Conservation (phyloP, 106 monocot genomes). For the Amphibolis antarctica region DNA sequence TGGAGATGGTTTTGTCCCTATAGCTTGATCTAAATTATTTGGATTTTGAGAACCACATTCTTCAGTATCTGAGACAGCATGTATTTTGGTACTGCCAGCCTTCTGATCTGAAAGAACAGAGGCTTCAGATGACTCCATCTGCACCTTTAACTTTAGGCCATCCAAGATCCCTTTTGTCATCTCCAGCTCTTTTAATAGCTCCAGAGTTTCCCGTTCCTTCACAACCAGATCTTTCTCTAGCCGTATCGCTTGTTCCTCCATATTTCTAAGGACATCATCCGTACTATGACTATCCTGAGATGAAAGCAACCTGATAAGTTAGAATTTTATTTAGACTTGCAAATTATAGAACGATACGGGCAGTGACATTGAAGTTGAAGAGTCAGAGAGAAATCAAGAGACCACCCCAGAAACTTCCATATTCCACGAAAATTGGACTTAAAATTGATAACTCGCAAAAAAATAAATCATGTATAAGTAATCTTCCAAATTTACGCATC, state of each 20-base stretch:
- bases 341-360: too few species aligned
- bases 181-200: conserved; percentile 65
- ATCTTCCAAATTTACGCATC: too few species aligned
- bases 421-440: too few species aligned
- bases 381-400: too few species aligned
- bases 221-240: conserved; percentile 63
- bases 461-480: too few species aligned
- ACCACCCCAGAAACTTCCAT: too few species aligned
- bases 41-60: conserved; percentile 4
- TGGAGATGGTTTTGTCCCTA: conserved; percentile 25
- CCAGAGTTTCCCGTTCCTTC: conserved; percentile 73
- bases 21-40: neutral
- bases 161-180: conserved; percentile 50
- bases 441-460: too few species aligned
- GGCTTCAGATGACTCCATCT: conserved; percentile 33
- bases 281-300: neutral
- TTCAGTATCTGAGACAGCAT: conserved; percentile 21
- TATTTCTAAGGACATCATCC: conserved; percentile 23
- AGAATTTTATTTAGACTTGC: too few species aligned
- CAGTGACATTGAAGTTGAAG: too few species aligned
- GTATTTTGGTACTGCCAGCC: conserved; percentile 21
- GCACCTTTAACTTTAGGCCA: conserved; percentile 42
- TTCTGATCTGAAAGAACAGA: neutral
- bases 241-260: conserved; percentile 46
- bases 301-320: too few species aligned